Evolutionary conservation across 2,329 filamentous ascomycete species (phyloP).

Genomic region (Nakataea oryzae): DNA sequence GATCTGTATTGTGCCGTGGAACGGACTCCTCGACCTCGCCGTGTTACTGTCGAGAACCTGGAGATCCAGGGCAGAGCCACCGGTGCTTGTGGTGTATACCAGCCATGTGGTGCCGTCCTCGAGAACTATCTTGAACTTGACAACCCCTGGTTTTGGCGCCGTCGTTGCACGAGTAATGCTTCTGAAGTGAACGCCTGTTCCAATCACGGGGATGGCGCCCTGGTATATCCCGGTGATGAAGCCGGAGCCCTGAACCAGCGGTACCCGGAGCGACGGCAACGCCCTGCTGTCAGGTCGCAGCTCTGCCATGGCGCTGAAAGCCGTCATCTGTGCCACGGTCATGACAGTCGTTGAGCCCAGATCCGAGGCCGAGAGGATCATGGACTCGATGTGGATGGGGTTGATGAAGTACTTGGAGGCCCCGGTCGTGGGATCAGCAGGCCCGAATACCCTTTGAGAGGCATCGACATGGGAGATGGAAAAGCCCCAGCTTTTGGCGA

Average conservation of each 20-base stretch:
- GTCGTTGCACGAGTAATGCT: conserved; percentile 47
- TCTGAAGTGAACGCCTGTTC: conserved; percentile 65
- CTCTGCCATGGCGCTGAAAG: conserved; percentile 56
- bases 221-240: conserved; percentile 73
- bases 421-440: conserved; percentile 39
- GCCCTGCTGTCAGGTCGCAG: conserved; percentile 44
- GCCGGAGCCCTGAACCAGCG: conserved; percentile 80
- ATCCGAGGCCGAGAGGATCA: conserved; percentile 71
- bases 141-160: conserved; percentile 52
- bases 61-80: conserved; percentile 54
- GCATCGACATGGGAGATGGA: conserved; percentile 64
- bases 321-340: conserved; percentile 41
- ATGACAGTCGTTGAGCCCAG: conserved; percentile 50
- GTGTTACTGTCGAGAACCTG: conserved; percentile 56
- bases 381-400: conserved; percentile 69
- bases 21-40: conserved; percentile 55
- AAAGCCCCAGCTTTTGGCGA: conserved; percentile 64
- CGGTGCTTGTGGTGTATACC: conserved; percentile 59
- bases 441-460: conserved; percentile 56
- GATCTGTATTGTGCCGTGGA: conserved; percentile 72
- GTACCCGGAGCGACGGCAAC: conserved; percentile 59
- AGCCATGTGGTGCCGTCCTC: conserved; percentile 70
- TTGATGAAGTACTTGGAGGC: conserved; percentile 67
- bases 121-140: conserved; percentile 66
- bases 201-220: conserved; percentile 59